Evolutionary conservation across 768 basidiomycete species (phyloP), one percentile per base, ranked within the genome.

Genomic region (Amanita rubescens): DNA sequence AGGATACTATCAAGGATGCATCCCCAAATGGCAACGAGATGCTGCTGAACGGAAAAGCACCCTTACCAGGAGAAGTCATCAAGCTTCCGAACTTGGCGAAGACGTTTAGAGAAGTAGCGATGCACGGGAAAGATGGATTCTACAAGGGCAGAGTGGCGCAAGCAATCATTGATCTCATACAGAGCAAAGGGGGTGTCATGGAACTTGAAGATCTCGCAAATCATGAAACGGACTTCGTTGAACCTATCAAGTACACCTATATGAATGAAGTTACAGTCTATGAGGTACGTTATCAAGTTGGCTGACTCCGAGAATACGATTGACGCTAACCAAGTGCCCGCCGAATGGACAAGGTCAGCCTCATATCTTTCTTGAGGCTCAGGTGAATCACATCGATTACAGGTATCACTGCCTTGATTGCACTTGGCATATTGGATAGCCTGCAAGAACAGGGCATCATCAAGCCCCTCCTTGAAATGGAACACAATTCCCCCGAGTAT

Each of bases 291-390:
- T 7, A 11, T 14, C 3, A 25, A n/a, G 12, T 41, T 34, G 9
- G 44, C 49, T 41, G 27, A 24, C 10, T 30, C 17, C 42, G 22
- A 44, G 8, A 10, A 35, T 49, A 8, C 37, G 27, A 19, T 11
- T 44, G n/a, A 34, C 49, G n/a, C 48, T 34, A 14, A 42, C 5
- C 41, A 41, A 92, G 91, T 95, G 93, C 61, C 95, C 94, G 7
- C 95, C 95, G 0, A 98, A 96, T 65, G 94, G 95, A 8, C 94
- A 97, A 79, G 95, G 94, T 71, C 51, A 1, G n/a, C n/a, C n/a
- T n/a, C n/a, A 3, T 9, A 38, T 19, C 1, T 12, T 1, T 19
- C 44, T 14, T 38, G 15, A 30, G 27, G 27, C 3, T 2, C 19
- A 11, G 19, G 38, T 8, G 55, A 11, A 15, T 19, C 42, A 20